Evolutionary conservation across 768 basidiomycete genomes (phyloP).

Genomic region (Leccinum sublutescens): DNA sequence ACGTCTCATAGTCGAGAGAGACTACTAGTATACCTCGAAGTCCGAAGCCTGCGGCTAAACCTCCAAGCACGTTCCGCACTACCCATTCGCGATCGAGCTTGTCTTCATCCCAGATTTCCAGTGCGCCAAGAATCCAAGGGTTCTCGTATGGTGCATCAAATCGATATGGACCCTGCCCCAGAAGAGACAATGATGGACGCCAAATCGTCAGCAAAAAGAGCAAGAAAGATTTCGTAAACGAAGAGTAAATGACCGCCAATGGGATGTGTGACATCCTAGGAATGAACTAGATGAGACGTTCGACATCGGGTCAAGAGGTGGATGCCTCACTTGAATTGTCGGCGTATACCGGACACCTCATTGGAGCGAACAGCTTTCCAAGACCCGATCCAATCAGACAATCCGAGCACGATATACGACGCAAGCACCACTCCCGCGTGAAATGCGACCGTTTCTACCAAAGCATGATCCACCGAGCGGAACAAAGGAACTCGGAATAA

Average conservation of each 20-base stretch:
- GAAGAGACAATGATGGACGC: slow-evolving; percentile 45
- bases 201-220: slow-evolving; percentile 82
- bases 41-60: slow-evolving; percentile 86
- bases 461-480: neutral
- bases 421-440: slow-evolving; percentile 63
- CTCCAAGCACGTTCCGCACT: slow-evolving; percentile 78
- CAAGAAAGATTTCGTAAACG: slow-evolving; percentile 79
- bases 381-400: slow-evolving; percentile 37
- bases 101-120: slow-evolving; percentile 67
- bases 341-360: slow-evolving; percentile 49
- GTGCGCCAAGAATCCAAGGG: slow-evolving; percentile 38
- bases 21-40: slow-evolving; percentile 55
- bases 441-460: slow-evolving; percentile 72
- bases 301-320: no score
- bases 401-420: slow-evolving; percentile 49
- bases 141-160: slow-evolving; percentile 31
- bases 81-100: slow-evolving; percentile 81
- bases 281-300: neutral
- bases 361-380: slow-evolving; percentile 20
- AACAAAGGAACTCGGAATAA: neutral
- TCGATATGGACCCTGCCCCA: slow-evolving; percentile 20
- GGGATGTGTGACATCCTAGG: slow-evolving; percentile 70
- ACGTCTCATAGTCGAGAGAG: neutral
- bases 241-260: slow-evolving; percentile 79
- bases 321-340: slow-evolving; percentile 55